Conservation (phyloP, 805 yeast genomes). For the Pichia thaimueangensis region DNA sequence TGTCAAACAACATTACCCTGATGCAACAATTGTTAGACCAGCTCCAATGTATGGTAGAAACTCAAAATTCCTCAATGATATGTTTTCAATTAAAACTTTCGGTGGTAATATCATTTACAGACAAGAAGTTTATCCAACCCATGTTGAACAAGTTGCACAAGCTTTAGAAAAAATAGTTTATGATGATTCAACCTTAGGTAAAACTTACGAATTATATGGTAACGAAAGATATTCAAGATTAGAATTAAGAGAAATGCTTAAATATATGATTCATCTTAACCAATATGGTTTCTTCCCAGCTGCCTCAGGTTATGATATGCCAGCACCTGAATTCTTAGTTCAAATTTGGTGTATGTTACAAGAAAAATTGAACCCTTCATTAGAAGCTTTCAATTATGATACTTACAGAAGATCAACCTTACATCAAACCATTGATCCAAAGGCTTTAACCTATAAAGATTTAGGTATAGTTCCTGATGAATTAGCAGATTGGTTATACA, state of each 20-base stretch:
- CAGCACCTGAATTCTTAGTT: conserved; percentile 34
- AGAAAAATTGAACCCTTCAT: conserved; percentile 39
- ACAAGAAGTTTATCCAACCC: conserved; percentile 67
- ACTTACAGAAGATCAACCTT: conserved; percentile 67
- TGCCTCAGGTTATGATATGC: conserved; percentile 32
- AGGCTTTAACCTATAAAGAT: conserved; percentile 60
- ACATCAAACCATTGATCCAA: conserved; percentile 55
- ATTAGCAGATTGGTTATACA: conserved; percentile 43
- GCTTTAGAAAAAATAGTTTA: conserved; percentile 74
- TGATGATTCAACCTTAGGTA: conserved; percentile 75
- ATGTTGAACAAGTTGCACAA: conserved; percentile 68
- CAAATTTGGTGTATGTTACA: conserved; percentile 31
- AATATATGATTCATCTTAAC: conserved; percentile 36
- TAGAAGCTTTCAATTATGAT: conserved; percentile 49
- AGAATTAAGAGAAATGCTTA: conserved; percentile 66
- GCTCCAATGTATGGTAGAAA: conserved; percentile 73
- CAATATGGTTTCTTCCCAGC: conserved; percentile 32
- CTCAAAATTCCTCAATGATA: conserved; percentile 59
- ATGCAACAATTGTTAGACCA: conserved; percentile 80
- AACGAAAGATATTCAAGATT: conserved; percentile 54
- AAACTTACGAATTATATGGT: conserved; percentile 69
- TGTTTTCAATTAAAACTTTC: conserved; percentile 48
- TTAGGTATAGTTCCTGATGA: conserved; percentile 59
- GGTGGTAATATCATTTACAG: conserved; percentile 63
- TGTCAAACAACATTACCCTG: conserved; percentile 62